phyloP scores from a whole-genome alignment of 1,284 basidiomycete genomes.

The Cutaneotrichosporon sp. region DNA sequence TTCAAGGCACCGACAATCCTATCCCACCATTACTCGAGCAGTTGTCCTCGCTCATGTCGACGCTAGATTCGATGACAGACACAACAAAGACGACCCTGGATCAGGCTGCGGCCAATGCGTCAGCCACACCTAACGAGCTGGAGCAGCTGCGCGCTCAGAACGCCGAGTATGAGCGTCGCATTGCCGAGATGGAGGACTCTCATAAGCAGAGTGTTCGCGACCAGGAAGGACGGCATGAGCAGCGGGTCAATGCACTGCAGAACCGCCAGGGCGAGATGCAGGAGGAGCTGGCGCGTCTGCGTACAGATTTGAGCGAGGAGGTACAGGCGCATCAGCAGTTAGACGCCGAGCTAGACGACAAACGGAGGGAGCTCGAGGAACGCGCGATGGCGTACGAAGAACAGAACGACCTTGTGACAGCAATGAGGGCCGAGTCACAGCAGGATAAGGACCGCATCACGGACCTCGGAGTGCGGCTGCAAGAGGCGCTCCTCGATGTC shows the following conservation, averaged over 20 bases:
- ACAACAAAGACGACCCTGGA: slow-evolving; percentile 76
- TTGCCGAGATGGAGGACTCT: slow-evolving; percentile 22
- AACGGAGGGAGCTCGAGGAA: slow-evolving; percentile 33
- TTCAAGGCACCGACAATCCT: slow-evolving; percentile 47
- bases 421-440: slow-evolving; percentile 52
- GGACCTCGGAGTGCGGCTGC: slow-evolving; percentile 53
- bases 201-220: slow-evolving; percentile 59
- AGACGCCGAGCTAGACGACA: slow-evolving; percentile 33
- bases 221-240: slow-evolving; percentile 59
- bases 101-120: slow-evolving; percentile 35
- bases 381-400: slow-evolving; percentile 31
- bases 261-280: slow-evolving; percentile 61
- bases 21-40: slow-evolving; percentile 59
- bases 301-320: slow-evolving; percentile 41
- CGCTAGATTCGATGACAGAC: slow-evolving; percentile 68
- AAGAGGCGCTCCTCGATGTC: slow-evolving; percentile 62
- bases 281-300: slow-evolving; percentile 39
- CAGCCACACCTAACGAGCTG: neutral
- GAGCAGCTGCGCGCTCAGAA: slow-evolving; percentile 15
- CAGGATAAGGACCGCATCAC: slow-evolving; percentile 55
- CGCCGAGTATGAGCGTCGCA: slow-evolving; percentile 23
- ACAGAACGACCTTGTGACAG: slow-evolving; percentile 28
- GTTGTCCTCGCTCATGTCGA: slow-evolving; percentile 62
- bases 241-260: slow-evolving; percentile 61
- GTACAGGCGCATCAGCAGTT: slow-evolving; percentile 36